Base-by-base conservation (phyloP, 2,329 filamentous ascomycete species). In the Paecilomyces formosus region DNA sequence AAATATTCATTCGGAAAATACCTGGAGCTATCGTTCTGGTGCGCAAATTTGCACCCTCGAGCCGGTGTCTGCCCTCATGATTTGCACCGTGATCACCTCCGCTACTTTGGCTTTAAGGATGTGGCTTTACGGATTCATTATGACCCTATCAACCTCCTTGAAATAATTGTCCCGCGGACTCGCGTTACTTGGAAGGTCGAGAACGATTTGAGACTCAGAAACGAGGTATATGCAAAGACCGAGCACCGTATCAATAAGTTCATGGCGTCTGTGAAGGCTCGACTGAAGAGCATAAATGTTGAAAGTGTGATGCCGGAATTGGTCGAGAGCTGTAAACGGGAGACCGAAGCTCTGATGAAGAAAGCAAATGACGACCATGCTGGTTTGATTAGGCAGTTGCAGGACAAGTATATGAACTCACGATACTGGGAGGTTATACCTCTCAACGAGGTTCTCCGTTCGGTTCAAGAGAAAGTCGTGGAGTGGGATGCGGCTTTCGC, bases 1-100 rank as follows among this genome's bases (percentile, higher is more conserved):
- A 97, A 95, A 72, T 99, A 99, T 72, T 99, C 94, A 0, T 96
- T 99, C 68, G 94, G 91, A 11, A 99, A 99, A 74, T 99, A 97
- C 68, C 81, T 99, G n/a, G 94, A 99, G 74, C 80, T 99, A 18
- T 92, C 92, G 2, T 97, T 97, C 73, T 99, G 93, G 92, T 93
- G 92, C 68, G 88, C 85, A 50, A 88, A 90, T 39, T 78, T 97
- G 54, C 89, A 87, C 64, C 69, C 85, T 87, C 65, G 86, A 84
- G 86, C 88, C 53, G 85, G 86, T 28, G 80, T 89, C 73, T 99
- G 95, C 70, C 85, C 89, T 15, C 94, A 99, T 70, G 93, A 99
- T 70, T 87, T 97, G 59, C 92, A 96, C 72, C 87, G 88, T 60
- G 90, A 99, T 66, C 93, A 97, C 71, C 84, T 97, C 55, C 86